Evolutionary conservation across 305 asterid species (phyloP), one percentile per base, ranked within the genome.

Genomic region (Fraxinus paxiana): DNA sequence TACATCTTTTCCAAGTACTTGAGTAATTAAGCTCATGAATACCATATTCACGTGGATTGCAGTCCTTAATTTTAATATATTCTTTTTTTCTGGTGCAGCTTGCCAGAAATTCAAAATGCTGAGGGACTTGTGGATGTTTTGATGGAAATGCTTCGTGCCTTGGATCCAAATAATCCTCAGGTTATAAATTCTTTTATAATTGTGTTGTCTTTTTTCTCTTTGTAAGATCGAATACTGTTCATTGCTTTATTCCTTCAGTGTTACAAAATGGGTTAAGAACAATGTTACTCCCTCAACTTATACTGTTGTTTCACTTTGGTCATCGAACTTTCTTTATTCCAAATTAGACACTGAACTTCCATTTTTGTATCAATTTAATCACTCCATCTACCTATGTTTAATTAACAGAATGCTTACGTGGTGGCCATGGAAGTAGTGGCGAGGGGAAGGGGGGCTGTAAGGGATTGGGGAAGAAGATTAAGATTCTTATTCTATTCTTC

Each of bases 81-180:
- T 63, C 6, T 26, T 22, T 24, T 71, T 41, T 74, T 28, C 15
- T 77, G 75, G 48, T 85, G 79, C 87, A 95, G 98, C 86, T 84
- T 90, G 93, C 83, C 90, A 15, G 98, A 96, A 90, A 92, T 96
- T 51, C 94, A 88, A 86, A 96, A 83, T 87, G 99, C 98, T 13
- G 94, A 91, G 85, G 98, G 98, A 78, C 73, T 94, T 75, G 89
- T 93, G 18, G 98, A 89, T 76, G 98, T 94, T 81, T 86, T 96
- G 77, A 86, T 88, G 92, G 99, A 96, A 87, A 96, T 96, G 97
- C 88, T 96, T 70, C 81, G 85, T 85, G 99, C 97, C 80, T 87
- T 96, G 88, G 94, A 89, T 84, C 97, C 97, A 17, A 88, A 89
- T 33, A 90, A 87, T 84, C 92, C 88, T 70, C 97, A 90, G 98